These are phyloP conservation scores for Tetrapyrgos nigripes DNA, from an alignment of 1,284 basidiomycete genomes.

Conservation along the genomic window DNA sequence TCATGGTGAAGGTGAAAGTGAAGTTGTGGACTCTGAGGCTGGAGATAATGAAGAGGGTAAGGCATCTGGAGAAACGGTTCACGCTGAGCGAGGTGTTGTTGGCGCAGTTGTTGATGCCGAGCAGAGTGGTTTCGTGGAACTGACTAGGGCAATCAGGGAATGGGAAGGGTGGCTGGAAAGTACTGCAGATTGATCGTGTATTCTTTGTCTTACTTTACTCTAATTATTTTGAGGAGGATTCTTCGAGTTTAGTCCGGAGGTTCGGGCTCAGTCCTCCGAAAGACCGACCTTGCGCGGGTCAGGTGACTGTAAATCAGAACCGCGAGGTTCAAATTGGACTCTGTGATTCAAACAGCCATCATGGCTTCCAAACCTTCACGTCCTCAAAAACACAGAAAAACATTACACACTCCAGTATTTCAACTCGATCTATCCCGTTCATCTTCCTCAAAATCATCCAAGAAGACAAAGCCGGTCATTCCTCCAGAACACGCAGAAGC, in stretches of 20 bases:
- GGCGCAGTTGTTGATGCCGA: too few relatives aligned
- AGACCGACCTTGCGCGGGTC: neutral
- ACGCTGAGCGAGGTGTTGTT: neutral
- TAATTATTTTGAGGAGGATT: too few relatives aligned
- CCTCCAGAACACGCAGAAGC: neutral
- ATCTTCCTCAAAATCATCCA: slow-evolving; percentile 1
- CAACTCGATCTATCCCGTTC: neutral
- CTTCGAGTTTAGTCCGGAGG: too few relatives aligned
- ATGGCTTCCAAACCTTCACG: neutral
- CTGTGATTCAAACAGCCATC: neutral
- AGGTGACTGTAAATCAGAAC: neutral
- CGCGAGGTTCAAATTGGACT: neutral
- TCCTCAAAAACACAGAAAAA: neutral
- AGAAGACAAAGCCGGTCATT: neutral
- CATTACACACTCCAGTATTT: neutral
- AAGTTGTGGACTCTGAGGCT: neutral
- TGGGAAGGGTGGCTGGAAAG: slow-evolving; percentile 8
- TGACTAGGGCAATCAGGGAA: neutral
- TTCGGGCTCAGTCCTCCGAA: too few relatives aligned
- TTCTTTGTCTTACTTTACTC: neutral
- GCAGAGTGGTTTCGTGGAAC: neutral
- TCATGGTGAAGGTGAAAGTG: neutral
- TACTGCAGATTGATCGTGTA: neutral
- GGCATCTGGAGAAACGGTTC: neutral
- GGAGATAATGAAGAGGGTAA: neutral